A percentile compares a stretch with the other conserved stretches of the same genome.
Evolutionary conservation across 371 early-diverging fungal species (phyloP).

Genomic region (Haplosporangium sp.): DNA sequence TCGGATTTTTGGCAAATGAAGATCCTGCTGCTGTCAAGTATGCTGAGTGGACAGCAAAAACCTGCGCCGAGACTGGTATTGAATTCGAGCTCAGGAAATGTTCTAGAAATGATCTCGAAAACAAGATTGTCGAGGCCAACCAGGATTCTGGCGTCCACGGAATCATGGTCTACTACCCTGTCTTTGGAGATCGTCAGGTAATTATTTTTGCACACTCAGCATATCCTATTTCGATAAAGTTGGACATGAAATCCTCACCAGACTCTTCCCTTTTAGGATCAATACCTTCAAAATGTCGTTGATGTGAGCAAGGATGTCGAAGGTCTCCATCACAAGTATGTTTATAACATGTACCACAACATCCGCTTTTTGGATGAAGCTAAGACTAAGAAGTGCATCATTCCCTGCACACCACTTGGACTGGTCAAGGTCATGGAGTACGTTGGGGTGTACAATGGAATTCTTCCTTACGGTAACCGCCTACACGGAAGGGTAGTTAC

Average conservation of each 20-base stretch:
- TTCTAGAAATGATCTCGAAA: slow-evolving; percentile 86
- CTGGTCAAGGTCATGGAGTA: slow-evolving; percentile 95
- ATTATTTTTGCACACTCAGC: no score
- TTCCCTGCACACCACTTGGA: slow-evolving; percentile 97
- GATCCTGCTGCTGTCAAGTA: slow-evolving; percentile 93
- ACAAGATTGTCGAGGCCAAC: slow-evolving; percentile 89
- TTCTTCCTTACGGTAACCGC: slow-evolving; percentile 93
- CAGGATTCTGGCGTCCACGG: slow-evolving; percentile 86
- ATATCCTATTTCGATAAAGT: no score
- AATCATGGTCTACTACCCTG: slow-evolving; percentile 96
- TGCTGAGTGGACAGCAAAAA: slow-evolving; percentile 92
- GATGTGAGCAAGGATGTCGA: slow-evolving; percentile 94
- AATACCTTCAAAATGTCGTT: slow-evolving; percentile 93
- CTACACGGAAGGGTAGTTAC: slow-evolving; percentile 95
- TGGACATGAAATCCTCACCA: neutral
- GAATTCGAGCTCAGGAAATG: slow-evolving; percentile 91
- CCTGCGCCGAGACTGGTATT: slow-evolving; percentile 91
- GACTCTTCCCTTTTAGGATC: slow-evolving; percentile 69
- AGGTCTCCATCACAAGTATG: slow-evolving; percentile 93
- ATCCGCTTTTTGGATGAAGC: slow-evolving; percentile 88
- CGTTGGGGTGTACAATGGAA: slow-evolving; percentile 92
- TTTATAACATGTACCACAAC: slow-evolving; percentile 96
- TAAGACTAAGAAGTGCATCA: slow-evolving; percentile 90
- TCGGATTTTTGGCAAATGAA: slow-evolving; percentile 95
- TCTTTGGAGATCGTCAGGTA: slow-evolving; percentile 91